These are phyloP conservation scores for Leptodermis oblonga DNA, from an alignment of 257 asterid genomes.

Conservation along the genomic window DNA sequence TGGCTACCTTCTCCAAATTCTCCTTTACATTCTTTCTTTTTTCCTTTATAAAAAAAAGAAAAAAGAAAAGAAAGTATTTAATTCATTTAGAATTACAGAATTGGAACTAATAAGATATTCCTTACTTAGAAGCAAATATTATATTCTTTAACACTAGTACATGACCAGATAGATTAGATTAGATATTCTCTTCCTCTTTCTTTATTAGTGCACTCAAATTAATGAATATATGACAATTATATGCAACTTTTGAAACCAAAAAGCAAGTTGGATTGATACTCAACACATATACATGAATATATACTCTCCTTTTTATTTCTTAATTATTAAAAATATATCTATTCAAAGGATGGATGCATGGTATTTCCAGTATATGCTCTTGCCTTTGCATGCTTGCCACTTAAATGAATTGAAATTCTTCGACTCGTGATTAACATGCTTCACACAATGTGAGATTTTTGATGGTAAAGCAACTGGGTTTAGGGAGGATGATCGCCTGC, in stretches of 20 bases:
- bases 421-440: too few relatives aligned
- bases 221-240: conserved; percentile 56
- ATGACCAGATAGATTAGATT: conserved; percentile 45
- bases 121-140: conserved; percentile 36
- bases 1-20: not conserved
- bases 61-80: not conserved
- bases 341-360: conserved; percentile 22
- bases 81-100: conserved; percentile 53
- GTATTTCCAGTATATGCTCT: conserved; percentile 26
- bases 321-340: not conserved
- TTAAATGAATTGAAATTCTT: too few relatives aligned
- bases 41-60: not conserved
- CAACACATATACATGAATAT: conserved; percentile 58
- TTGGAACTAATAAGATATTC: conserved; percentile 76
- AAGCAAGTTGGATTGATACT: conserved; percentile 59
- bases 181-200: conserved; percentile 37
- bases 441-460: too few relatives aligned
- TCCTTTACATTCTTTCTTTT: conserved; percentile 26
- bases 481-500: too few relatives aligned
- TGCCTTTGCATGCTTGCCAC: too few relatives aligned
- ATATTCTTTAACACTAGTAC: too few relatives aligned
- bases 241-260: conserved; percentile 68
- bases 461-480: too few relatives aligned
- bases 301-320: conserved; percentile 27
- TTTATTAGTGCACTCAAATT: not conserved